phyloP scores from a whole-genome alignment of 805 yeast genomes.

The Metschnikowia cerradonensis region DNA sequence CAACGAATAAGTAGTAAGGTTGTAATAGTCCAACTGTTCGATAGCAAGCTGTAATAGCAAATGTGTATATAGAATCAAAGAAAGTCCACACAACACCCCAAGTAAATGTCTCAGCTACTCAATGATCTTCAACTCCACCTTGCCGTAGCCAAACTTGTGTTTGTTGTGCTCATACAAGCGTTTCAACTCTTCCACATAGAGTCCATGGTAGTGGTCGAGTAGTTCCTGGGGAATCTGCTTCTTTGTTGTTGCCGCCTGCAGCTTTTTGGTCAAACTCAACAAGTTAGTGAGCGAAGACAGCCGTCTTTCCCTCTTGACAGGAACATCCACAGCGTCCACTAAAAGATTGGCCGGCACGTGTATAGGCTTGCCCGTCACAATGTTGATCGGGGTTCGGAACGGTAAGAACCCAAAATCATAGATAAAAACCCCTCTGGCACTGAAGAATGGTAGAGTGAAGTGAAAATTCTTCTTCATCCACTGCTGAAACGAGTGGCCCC shows the following conservation, averaged over 20 bases:
- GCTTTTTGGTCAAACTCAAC: conserved; percentile 20
- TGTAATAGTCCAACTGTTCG: background rate
- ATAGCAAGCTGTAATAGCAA: background rate
- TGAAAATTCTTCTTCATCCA: conserved; percentile 70
- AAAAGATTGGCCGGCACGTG: conserved; percentile 45
- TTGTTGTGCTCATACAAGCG: conserved; percentile 66
- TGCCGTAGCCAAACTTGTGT: conserved; percentile 47
- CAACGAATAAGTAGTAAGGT: background rate
- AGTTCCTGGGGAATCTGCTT: conserved; percentile 36
- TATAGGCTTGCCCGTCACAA: conserved; percentile 72
- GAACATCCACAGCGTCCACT: conserved; percentile 27
- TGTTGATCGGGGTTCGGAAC: conserved; percentile 70
- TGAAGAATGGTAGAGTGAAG: conserved; percentile 86
- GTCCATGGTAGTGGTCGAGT: conserved; percentile 65
- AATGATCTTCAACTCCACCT: conserved; percentile 44
- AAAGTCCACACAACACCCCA: background rate
- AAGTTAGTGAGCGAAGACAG: conserved; percentile 28
- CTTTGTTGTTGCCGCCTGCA: conserved; percentile 17
- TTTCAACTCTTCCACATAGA: conserved; percentile 62
- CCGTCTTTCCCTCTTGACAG: conserved; percentile 19
- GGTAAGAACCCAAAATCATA: conserved; percentile 91
- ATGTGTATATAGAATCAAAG: conserved; percentile 1
- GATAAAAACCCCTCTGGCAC: conserved; percentile 89
- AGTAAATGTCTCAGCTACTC: conserved; percentile 24
- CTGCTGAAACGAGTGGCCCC: conserved; percentile 56